Evolutionary conservation across 2,329 filamentous ascomycete genomes (phyloP).

Genomic region (Nothopassalora personata): DNA sequence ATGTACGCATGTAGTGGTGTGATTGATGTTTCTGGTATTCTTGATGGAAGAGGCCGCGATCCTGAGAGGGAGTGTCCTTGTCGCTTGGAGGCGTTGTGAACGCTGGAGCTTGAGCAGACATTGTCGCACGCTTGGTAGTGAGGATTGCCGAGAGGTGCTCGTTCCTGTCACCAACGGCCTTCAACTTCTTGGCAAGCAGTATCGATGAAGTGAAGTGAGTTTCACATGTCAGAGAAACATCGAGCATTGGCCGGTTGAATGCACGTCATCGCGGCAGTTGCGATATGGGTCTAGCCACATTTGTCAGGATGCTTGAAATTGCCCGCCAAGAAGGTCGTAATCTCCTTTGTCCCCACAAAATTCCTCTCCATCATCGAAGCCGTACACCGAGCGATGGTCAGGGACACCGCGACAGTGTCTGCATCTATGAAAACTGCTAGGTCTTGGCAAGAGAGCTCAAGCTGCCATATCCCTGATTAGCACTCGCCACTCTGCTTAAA

Average conservation of each 20-base stretch:
- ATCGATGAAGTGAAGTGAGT: neutral
- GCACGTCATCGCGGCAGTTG: neutral
- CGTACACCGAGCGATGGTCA: too few species aligned
- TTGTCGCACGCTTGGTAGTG: neutral
- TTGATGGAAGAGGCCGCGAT: slow-evolving; percentile 26
- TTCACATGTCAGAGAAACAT: neutral
- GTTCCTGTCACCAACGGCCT: too few species aligned
- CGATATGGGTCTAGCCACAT: too few species aligned
- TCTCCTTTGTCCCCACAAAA: too few species aligned
- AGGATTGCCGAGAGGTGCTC: too few species aligned
- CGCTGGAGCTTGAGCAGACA: slow-evolving; percentile 21
- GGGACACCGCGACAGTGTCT: too few species aligned
- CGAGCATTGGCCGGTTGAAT: neutral
- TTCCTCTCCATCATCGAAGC: too few species aligned
- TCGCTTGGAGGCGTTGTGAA: slow-evolving; percentile 23
- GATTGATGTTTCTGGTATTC: slow-evolving; percentile 26
- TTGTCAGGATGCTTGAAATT: too few species aligned
- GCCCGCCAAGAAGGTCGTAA: too few species aligned
- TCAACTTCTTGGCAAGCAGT: too few species aligned
- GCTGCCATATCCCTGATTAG: neutral
- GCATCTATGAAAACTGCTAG: too few species aligned
- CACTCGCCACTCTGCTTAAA: slow-evolving; percentile 1
- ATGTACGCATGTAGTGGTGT: slow-evolving; percentile 30
- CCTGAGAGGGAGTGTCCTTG: slow-evolving; percentile 25
- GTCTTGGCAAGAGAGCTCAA: neutral